Evolutionary conservation across 805 yeast genomes (phyloP).

Genomic region (Saccharomycopsis capsularis): DNA sequence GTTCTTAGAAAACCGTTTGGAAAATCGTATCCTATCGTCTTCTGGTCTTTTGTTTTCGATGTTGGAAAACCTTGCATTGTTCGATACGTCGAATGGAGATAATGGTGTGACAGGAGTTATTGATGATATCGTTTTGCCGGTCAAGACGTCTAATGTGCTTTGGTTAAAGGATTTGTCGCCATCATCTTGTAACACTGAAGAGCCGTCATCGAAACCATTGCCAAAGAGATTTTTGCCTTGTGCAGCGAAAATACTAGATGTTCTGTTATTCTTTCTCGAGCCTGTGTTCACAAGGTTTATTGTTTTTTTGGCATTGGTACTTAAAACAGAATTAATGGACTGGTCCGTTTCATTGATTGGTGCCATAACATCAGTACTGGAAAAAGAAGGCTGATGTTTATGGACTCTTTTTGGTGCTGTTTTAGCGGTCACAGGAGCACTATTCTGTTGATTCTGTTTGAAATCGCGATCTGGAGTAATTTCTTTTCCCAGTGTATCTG

Average conservation of each 20-base stretch:
- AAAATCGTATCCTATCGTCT: conserved; percentile 17
- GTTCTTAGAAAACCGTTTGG: conserved; percentile 14
- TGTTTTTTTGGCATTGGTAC: not conserved
- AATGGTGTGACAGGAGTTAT: conserved; percentile 21
- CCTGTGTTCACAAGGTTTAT: not conserved
- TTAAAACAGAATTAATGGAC: not conserved
- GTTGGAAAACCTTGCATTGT: conserved; percentile 1
- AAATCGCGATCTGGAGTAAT: not conserved
- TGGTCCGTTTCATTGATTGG: not conserved
- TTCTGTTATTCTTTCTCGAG: not conserved
- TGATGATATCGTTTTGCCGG: conserved; percentile 12
- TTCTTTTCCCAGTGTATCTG: too few species aligned
- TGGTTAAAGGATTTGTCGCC: conserved; percentile 9
- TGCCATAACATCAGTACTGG: not conserved
- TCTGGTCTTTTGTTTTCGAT: conserved; percentile 9
- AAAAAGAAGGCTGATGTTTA: not conserved
- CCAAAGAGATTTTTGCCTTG: conserved; percentile 5
- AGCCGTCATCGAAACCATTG: not conserved
- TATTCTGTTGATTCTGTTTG: too few species aligned
- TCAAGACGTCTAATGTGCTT: conserved; percentile 15
- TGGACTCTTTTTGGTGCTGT: not conserved
- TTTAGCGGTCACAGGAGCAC: not conserved
- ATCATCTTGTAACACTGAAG: not conserved
- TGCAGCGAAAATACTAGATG: conserved; percentile 13
- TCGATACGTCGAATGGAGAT: conserved; percentile 15